These are phyloP conservation scores for Zoysia japonica DNA, from an alignment of 176 grass and related monocot genomes.

Conservation along the genomic window DNA sequence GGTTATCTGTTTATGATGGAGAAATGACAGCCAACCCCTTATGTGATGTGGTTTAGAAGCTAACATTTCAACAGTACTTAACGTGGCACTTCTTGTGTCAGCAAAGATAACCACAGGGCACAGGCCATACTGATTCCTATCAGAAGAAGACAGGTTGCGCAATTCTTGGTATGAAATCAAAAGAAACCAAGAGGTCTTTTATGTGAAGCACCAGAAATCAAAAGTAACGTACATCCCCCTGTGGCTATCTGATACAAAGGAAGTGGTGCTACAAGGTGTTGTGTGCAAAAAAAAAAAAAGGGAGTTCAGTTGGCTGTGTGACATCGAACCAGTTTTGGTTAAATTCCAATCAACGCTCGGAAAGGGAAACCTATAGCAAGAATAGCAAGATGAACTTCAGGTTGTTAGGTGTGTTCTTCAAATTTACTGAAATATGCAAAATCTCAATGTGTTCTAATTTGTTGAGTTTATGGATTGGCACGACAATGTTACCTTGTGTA, in stretches of 20 bases:
- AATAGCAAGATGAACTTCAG: slow-evolving; percentile 14
- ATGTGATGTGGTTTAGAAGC: slow-evolving; percentile 36
- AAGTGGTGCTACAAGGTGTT: neutral
- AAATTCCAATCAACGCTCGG: neutral
- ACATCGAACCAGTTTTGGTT: neutral
- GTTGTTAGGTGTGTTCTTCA: neutral
- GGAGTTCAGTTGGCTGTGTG: neutral
- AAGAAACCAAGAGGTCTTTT: neutral
- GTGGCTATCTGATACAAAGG: neutral
- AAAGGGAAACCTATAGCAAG: neutral
- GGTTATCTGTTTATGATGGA: slow-evolving; percentile 40
- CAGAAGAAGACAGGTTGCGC: slow-evolving; percentile 14
- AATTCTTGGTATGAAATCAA: slow-evolving; percentile 18
- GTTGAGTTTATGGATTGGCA: neutral
- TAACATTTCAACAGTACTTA: slow-evolving; percentile 20
- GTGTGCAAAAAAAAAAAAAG: neutral
- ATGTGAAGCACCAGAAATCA: slow-evolving; percentile 4
- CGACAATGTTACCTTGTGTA: too few species aligned
- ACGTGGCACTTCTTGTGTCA: neutral
- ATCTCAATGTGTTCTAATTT: neutral
- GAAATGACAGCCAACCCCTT: slow-evolving; percentile 10
- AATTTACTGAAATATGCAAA: neutral
- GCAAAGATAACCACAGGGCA: neutral
- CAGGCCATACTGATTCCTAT: neutral
- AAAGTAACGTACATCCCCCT: neutral